Evolutionary conservation across 192 early-diverging fungal genomes (phyloP), one percentile per base, ranked within the genome.

Genomic region (Phycomyces blakesleeanus): DNA sequence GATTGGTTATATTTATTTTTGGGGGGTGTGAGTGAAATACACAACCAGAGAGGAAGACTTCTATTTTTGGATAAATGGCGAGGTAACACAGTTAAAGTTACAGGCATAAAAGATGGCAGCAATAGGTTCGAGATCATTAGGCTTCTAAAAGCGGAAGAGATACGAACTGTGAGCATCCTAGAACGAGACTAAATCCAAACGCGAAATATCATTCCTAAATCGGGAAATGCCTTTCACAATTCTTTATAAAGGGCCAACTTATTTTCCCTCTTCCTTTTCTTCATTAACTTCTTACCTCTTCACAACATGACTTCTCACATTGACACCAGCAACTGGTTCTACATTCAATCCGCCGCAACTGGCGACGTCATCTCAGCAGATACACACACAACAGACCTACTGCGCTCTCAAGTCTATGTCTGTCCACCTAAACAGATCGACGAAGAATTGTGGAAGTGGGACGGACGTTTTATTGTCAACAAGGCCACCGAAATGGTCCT

Each of bases 401-500:
- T 44, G 1, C 51, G 62, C 9, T 64, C 70, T 0, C 72, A 74
- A 63, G 67, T 65, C 7, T 59, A 61, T 41, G 72, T 69, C 1
- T 51, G 29, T 5, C 61, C 61, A 21, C 54, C 54, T 20, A 37
- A 61, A 24, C 29, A 57, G 12, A 49, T 20, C 25, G 66, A 74
- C 21, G 24, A n/a, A 38, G 57, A 64, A 21, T 57, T 65, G 38
- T 74, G 72, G 72, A 22, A 51, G 10, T 74, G 72, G 72, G 62
- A 74, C 34, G 63, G 57, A 9, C 49, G 44, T 0, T 65, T 57
- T 41, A 21, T 74, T 39, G 27, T 37, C 47, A 74, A 74, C 51
- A 74, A 74, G 49, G 56, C 25, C 7, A 66, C 61, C 20, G 56
- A 52, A 5, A 34, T 69, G 7, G 72, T 74, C 15, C 51, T 74